Conservation (phyloP, 169 alveolate genomes). For the Plasmodium falciparum region DNA sequence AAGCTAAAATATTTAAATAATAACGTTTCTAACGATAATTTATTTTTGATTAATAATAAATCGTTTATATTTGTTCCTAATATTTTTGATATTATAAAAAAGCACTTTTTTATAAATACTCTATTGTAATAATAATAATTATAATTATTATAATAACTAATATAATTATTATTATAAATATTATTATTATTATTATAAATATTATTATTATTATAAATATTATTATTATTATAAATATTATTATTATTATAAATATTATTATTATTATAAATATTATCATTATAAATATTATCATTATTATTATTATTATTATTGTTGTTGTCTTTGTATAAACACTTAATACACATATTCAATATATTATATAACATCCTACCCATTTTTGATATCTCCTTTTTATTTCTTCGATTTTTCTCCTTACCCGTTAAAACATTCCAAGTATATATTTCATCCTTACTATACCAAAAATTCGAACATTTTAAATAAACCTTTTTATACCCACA, state of each 20-base stretch:
- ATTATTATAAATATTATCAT: too few species aligned
- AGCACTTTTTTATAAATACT: conserved; percentile 46
- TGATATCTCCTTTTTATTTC: conserved; percentile 42
- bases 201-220: too few species aligned
- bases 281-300: too few species aligned
- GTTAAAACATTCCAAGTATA: conserved; percentile 67
- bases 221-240: too few species aligned
- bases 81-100: conserved; percentile 50
- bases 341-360: conserved; percentile 51
- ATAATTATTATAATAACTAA: too few species aligned
- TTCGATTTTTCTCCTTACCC: conserved; percentile 18
- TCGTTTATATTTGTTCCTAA: conserved; percentile 41
- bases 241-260: too few species aligned
- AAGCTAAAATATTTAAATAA: conserved; percentile 45
- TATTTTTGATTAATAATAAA: conserved; percentile 25
- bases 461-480: conserved; percentile 8
- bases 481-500: neutral
- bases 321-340: conserved; percentile 30
- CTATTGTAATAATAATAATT: conserved; percentile 1
- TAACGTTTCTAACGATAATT: conserved; percentile 16
- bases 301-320: neutral
- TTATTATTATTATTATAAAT: too few species aligned
- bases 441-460: conserved; percentile 60
- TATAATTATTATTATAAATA: too few species aligned
- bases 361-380: conserved; percentile 38